Evolutionary conservation across 2,329 filamentous ascomycete species (phyloP).

Genomic region (Clonostachys rhizophaga): DNA sequence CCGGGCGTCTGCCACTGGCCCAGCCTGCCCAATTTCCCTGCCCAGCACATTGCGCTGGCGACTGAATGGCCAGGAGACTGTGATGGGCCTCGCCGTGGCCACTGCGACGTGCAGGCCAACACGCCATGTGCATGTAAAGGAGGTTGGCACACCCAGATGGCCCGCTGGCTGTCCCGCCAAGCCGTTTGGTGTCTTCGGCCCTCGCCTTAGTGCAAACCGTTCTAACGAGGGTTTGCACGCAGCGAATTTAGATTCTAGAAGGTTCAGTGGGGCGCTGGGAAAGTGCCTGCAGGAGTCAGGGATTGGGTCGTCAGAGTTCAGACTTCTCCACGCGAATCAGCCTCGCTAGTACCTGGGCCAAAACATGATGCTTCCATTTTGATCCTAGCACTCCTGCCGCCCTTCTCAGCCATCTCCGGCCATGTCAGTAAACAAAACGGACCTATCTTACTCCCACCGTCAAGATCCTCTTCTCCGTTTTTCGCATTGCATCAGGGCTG

Average conservation of each 20-base stretch:
- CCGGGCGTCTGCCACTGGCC: background rate
- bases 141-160: background rate
- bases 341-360: too few relatives aligned
- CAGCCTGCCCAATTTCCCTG: background rate
- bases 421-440: too few relatives aligned
- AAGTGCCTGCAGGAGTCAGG: too few relatives aligned
- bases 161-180: background rate
- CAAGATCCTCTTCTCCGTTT: too few relatives aligned
- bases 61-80: background rate
- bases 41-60: background rate
- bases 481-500: too few relatives aligned
- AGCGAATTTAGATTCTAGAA: conserved; percentile 33
- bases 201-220: background rate
- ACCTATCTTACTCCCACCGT: too few relatives aligned
- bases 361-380: too few relatives aligned
- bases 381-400: too few relatives aligned
- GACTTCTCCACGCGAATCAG: too few relatives aligned
- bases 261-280: conserved; percentile 30
- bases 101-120: background rate
- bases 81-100: background rate
- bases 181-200: background rate
- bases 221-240: conserved; percentile 27
- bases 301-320: too few relatives aligned
- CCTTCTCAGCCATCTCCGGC: too few relatives aligned
- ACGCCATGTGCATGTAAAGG: background rate